These are phyloP conservation scores for Echites panduratus DNA, from an alignment of 257 asterid genomes.

Conservation along the genomic window DNA sequence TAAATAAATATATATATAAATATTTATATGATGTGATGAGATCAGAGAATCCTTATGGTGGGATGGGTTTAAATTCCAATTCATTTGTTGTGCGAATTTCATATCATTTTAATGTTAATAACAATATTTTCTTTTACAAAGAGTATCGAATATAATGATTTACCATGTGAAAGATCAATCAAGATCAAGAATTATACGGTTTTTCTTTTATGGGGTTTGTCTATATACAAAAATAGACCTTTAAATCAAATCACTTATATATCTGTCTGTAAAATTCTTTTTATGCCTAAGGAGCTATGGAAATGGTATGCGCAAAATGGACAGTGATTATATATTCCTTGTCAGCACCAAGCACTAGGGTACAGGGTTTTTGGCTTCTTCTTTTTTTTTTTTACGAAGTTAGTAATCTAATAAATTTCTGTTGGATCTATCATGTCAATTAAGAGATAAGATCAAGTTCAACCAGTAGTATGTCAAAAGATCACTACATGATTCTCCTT, in stretches of 20 bases:
- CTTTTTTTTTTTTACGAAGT: not conserved
- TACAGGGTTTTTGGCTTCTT: too few species aligned
- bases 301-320: not conserved
- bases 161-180: conserved; percentile 2
- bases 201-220: too few species aligned
- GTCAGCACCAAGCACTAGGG: not conserved
- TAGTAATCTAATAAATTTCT: not conserved
- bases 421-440: not conserved
- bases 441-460: conserved; percentile 7
- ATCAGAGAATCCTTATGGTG: conserved; percentile 21
- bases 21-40: conserved; percentile 8
- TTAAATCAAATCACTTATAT: too few species aligned
- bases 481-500: not conserved
- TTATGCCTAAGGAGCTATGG: not conserved
- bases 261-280: too few species aligned
- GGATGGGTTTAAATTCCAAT: conserved; percentile 8
- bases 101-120: not conserved
- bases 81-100: not conserved
- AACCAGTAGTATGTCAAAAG: not conserved
- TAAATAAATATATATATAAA: too few species aligned
- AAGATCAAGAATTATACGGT: not conserved
- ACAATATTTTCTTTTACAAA: not conserved
- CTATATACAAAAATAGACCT: not conserved
- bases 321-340: not conserved
- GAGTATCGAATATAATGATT: conserved; percentile 14